Base-by-base conservation (phyloP, 2,329 filamentous ascomycete species). In the Plectosphaerella sp. region DNA sequence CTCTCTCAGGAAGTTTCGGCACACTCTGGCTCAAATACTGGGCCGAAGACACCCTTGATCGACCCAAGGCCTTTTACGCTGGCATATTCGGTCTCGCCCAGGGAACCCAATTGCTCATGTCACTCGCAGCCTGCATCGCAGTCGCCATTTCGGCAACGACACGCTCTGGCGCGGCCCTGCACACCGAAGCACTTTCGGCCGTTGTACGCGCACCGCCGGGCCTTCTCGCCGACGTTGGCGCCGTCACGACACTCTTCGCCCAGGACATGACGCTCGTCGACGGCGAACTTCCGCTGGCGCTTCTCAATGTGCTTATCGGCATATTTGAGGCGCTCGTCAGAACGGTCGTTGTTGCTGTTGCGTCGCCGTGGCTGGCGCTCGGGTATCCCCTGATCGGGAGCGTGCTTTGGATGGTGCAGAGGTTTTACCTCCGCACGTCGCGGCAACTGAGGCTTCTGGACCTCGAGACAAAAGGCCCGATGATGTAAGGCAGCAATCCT, bases 361-460 rank as follows among this genome's bases (percentile, higher is more conserved):
- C 45, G 60, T 72, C 25, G 61, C 71, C 50, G 61, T 75, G 70
- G 48, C 66, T 76, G 1, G 69, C 71, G 0, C 67, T 76, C 37
- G 68, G 69, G 2, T 74, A 80, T 50, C 78, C 77, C 0, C 59
- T 75, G 10, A 59, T 80, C 2, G 53, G 72, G 5, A 61, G 58
- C 2, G 54, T 72, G 1, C 58, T 81, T 1, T 82, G 73, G 50
- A 51, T 68, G 3, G 61, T 83, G 2, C 79, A 82, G 55, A 76
- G 72, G 45, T 69, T 79, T 47, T 84, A 84, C 56, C 69, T 84
- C 7, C 70, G 76, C 4, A 84, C 80, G 0, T 82, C 78, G 1
- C 71, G 80, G 0, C 80, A 83, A 59, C 63, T 84, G 7, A 70
- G 80, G 47, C 69, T 80, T 33, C 60, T 84, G 36, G 80, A 83